A percentile compares a stretch with the other conserved stretches of the same genome.
phyloP scores from a whole-genome alignment of 2,329 filamentous ascomycete species.

The Fusarium sp. region DNA sequence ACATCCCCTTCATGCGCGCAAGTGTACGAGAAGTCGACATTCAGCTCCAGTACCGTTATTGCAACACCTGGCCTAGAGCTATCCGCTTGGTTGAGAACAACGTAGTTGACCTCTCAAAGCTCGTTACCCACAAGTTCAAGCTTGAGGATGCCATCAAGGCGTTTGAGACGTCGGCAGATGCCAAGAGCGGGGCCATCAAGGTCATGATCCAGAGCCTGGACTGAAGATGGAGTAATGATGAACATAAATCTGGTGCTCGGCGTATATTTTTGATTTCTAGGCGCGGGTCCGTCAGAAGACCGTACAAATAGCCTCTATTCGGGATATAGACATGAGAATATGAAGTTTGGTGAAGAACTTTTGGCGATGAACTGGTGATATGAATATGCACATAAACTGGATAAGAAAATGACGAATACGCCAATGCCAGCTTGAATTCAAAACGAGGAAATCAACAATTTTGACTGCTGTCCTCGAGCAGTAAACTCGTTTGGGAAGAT shows the following conservation, averaged over 20 bases:
- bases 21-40: slow-evolving; percentile 93
- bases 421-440: background rate
- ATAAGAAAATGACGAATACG: background rate
- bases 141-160: slow-evolving; percentile 89
- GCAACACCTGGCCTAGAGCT: slow-evolving; percentile 94
- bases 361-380: background rate
- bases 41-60: slow-evolving; percentile 96
- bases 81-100: slow-evolving; percentile 88
- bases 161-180: slow-evolving; percentile 87
- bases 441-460: background rate
- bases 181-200: slow-evolving; percentile 96
- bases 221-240: slow-evolving; percentile 42
- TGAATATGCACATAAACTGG: background rate
- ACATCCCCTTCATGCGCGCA: slow-evolving; percentile 92
- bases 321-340: slow-evolving; percentile 37
- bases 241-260: slow-evolving; percentile 35
- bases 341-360: background rate
- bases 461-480: background rate
- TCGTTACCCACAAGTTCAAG: slow-evolving; percentile 88
- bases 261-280: slow-evolving; percentile 37
- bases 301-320: slow-evolving; percentile 18
- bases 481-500: background rate
- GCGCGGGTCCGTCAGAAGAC: slow-evolving; percentile 28
- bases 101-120: slow-evolving; percentile 79
- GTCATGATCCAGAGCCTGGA: slow-evolving; percentile 86